A percentile compares a stretch with the other conserved stretches of the same genome.
phyloP scores from a whole-genome alignment of 352 stramenopile genomes.

The Globisporangium abappressorium region DNA sequence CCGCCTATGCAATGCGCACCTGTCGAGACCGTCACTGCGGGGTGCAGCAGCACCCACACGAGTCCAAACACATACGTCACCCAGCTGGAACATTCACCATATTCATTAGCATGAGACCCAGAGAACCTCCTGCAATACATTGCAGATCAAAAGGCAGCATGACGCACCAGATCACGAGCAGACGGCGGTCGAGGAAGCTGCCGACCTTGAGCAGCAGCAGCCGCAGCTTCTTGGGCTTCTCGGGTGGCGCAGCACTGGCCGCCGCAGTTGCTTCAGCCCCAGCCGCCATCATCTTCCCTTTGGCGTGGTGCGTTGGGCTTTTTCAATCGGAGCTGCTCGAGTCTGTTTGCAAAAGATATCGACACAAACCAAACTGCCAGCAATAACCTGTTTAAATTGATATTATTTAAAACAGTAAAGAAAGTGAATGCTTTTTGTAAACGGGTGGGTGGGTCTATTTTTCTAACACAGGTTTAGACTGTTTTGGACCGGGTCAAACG shows the following conservation, averaged over 20 bases:
- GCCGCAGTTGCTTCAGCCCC: background rate
- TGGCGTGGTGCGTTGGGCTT: background rate
- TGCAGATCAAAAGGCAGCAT: background rate
- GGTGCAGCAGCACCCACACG: constrained; percentile 80
- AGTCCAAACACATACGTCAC: constrained; percentile 59
- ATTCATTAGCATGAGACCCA: background rate
- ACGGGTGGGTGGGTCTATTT: background rate
- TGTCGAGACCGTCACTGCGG: constrained; percentile 72
- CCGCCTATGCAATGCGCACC: constrained; percentile 22
- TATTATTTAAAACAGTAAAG: background rate
- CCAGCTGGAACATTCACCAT: constrained; percentile 40
- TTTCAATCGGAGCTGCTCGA: background rate
- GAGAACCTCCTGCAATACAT: background rate
- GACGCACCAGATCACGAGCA: constrained; percentile 16
- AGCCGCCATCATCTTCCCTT: background rate
- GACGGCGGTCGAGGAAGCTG: constrained; percentile 5
- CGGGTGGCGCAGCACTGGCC: background rate
- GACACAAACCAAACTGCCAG: background rate
- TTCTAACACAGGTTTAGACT: background rate
- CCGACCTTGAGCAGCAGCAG: constrained; percentile 11
- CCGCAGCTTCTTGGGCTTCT: constrained; percentile 16
- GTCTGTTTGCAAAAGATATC: background rate
- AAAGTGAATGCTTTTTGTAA: background rate
- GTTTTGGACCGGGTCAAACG: background rate
- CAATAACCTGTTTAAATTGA: background rate